Base-by-base conservation (phyloP, 1,284 basidiomycete species). In the Trichosporon sp. region DNA sequence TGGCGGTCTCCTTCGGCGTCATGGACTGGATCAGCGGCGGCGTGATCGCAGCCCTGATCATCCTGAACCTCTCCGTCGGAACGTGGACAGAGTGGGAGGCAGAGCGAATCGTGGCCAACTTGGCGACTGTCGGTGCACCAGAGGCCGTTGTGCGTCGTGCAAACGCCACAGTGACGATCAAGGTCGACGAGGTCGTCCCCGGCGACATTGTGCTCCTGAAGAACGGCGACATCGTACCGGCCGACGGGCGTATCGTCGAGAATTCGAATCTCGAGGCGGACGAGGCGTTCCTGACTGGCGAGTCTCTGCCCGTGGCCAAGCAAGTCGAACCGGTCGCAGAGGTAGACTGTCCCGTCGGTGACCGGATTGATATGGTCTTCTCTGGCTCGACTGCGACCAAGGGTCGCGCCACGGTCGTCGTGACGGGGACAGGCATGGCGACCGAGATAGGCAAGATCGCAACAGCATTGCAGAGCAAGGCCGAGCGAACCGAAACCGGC, bases 211-310 rank as follows among this genome's bases (percentile, higher is more conserved):
- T 90, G 40, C 79, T 87, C 64, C 83, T 90, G 69, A 87, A 87
- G 74, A 86, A 86, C 38, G 88, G 89, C 21, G 89, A 90, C 77
- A 87, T 89, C 64, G 86, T 90, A 5, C 88, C 89, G 8, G 88
- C 89, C 63, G 89, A 90, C 77, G 86, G 88, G 54, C 80, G 88
- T 66, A 76, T 86, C 6, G 77, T 87, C 37, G 84, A 84, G 4
- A 74, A 81, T 26, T 81, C 81, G 65, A 88, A 88, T 76, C 81
- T 90, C 51, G 88, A 89, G 77, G 80, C 87, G 19, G 90, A 90
- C 72, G 90, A 91, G 78, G 88, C 89, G 4, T 85, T 91, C 40
- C 84, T 91, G n/a, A 91, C 90, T 1, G 90, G 90, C 66, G 89
- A 90, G 78, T 87, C 86, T 86, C 88, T 91, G 16, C 90, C 90